These are phyloP conservation scores for Amniculicola lignicola DNA, from an alignment of 495 filamentous ascomycete genomes.

Conservation along the genomic window DNA sequence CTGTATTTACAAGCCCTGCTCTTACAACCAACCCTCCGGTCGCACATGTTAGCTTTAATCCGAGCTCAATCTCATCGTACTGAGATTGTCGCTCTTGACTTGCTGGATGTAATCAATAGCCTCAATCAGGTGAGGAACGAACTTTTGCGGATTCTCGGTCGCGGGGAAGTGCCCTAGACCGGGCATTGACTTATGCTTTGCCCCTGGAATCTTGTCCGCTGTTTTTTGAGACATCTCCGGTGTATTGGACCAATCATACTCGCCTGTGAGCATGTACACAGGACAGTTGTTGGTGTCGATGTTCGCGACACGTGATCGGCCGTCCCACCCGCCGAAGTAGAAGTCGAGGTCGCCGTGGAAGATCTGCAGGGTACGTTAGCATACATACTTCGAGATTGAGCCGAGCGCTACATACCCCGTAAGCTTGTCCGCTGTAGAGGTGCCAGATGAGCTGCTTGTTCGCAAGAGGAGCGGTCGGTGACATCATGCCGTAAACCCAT, in stretches of 20 bases:
- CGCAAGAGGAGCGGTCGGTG: constrained; percentile 38
- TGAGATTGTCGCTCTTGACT: constrained; percentile 19
- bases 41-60: constrained; percentile 13
- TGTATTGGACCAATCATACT: constrained; percentile 47
- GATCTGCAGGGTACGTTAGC: constrained; percentile 25
- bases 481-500: constrained; percentile 47
- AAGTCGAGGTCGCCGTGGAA: constrained; percentile 48
- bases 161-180: constrained; percentile 37
- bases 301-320: constrained; percentile 36
- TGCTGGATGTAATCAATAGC: constrained; percentile 27
- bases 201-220: constrained; percentile 44
- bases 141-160: constrained; percentile 27
- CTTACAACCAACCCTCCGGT: too few relatives aligned
- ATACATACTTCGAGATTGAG: background rate
- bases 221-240: constrained; percentile 44
- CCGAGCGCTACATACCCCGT: constrained; percentile 30
- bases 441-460: constrained; percentile 47
- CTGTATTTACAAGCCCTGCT: too few relatives aligned
- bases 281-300: constrained; percentile 46
- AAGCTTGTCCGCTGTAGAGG: constrained; percentile 44
- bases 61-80: constrained; percentile 10
- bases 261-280: constrained; percentile 47
- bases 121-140: constrained; percentile 28
- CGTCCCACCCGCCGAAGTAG: constrained; percentile 48
- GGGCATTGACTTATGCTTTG: constrained; percentile 42